Evolutionary conservation across 176 grass and related monocot genomes (phyloP).

Genomic region (Eragrostis nindensis): DNA sequence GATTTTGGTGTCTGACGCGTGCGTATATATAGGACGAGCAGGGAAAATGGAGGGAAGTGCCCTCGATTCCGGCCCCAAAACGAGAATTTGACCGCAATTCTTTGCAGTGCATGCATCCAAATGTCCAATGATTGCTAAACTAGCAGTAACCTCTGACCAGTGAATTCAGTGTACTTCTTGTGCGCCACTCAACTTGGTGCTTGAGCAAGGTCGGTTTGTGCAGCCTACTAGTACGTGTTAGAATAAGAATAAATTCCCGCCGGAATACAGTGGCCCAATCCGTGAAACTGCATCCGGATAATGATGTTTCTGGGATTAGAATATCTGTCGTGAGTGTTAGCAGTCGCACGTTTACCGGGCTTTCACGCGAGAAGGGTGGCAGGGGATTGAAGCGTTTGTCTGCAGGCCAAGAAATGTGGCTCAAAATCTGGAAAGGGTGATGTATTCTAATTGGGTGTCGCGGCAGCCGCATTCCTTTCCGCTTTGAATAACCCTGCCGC

Average conservation of each 20-base stretch:
- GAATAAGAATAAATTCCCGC: neutral
- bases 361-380: conserved; percentile 16
- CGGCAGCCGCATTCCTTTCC: neutral
- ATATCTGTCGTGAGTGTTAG: neutral
- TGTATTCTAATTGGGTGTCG: conserved; percentile 10
- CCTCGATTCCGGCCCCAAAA: conserved; percentile 38
- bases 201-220: neutral
- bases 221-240: neutral
- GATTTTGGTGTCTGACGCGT: neutral
- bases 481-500: conserved; percentile 16
- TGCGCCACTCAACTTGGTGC: conserved; percentile 27
- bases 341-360: conserved; percentile 21
- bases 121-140: conserved; percentile 19
- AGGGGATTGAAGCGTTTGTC: conserved; percentile 26
- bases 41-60: neutral
- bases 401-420: conserved; percentile 41
- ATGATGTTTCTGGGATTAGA: neutral
- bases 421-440: conserved; percentile 32
- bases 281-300: neutral
- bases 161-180: conserved; percentile 7
- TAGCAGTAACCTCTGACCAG: neutral
- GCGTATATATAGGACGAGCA: neutral
- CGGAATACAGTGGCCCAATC: neutral
- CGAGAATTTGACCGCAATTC: conserved; percentile 32
- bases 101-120: neutral